Evolutionary conservation across 495 filamentous ascomycete genomes (phyloP).

Genomic region (Collariella sp.): DNA sequence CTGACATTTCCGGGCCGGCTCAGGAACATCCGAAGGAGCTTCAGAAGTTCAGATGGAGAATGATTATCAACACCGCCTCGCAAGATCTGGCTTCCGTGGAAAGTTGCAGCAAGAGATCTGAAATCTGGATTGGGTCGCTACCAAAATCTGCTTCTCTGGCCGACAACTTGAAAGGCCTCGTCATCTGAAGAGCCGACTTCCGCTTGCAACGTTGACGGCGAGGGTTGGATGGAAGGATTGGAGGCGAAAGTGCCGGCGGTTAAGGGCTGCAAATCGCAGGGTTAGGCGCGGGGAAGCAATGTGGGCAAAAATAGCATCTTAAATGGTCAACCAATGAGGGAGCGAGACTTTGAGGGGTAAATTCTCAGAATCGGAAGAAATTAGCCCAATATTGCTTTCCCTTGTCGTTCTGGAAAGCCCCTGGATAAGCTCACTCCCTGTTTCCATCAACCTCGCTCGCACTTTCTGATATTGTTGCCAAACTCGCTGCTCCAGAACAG

Average conservation of each 20-base stretch:
- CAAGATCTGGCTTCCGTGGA: too few species aligned
- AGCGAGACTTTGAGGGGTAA: conserved; percentile 4
- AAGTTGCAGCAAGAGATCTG: conserved; percentile 6
- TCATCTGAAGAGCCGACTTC: conserved; percentile 2
- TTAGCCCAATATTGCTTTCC: conserved; percentile 5
- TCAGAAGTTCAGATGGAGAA: background rate
- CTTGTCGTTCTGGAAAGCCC: background rate
- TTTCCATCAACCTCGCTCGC: too few species aligned
- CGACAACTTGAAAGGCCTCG: background rate
- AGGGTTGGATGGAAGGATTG: background rate
- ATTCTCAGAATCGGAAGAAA: background rate
- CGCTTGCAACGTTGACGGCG: background rate
- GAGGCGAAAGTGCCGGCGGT: conserved; percentile 2
- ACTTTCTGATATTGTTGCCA: too few species aligned
- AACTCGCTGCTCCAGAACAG: too few species aligned
- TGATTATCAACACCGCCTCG: background rate
- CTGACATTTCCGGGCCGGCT: too few species aligned
- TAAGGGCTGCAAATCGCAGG: background rate
- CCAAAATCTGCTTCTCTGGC: background rate
- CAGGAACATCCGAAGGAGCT: background rate
- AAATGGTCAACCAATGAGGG: background rate
- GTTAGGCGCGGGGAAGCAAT: conserved; percentile 5
- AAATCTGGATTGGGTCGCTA: background rate
- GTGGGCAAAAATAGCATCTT: conserved; percentile 16
- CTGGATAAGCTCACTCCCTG: background rate